These are phyloP conservation scores for Rhynchosporium secalis DNA, from an alignment of 2,329 filamentous ascomycete genomes.

Conservation along the genomic window DNA sequence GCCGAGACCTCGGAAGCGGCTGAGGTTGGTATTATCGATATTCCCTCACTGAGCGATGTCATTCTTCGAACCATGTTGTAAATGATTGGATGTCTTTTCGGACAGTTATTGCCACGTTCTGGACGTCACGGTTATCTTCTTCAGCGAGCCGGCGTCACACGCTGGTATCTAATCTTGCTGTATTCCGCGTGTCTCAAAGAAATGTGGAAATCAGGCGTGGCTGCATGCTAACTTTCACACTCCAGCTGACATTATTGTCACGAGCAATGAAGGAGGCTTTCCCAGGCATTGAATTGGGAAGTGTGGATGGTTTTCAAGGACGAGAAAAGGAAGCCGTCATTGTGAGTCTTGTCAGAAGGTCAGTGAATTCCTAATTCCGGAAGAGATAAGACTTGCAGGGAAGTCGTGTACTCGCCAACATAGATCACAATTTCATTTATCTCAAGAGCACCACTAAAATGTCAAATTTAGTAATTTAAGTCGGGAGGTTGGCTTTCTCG, in stretches of 20 bases:
- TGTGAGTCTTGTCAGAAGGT: constrained; percentile 82
- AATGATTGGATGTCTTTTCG: not conserved
- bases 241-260: constrained; percentile 73
- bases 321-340: constrained; percentile 95
- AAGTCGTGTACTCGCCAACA: too few relatives aligned
- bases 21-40: too few relatives aligned
- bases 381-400: too few relatives aligned
- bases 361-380: too few relatives aligned
- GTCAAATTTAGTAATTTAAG: constrained; percentile 63
- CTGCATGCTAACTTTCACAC: constrained; percentile 28
- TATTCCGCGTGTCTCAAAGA: constrained; percentile 11
- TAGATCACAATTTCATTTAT: too few relatives aligned
- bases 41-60: too few relatives aligned
- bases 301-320: constrained; percentile 95
- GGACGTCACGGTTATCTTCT: not conserved
- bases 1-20: too few relatives aligned
- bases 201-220: constrained; percentile 11
- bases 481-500: constrained; percentile 88
- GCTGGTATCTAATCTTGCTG: constrained; percentile 2
- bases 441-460: not conserved
- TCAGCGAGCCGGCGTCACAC: not conserved
- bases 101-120: not conserved
- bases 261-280: constrained; percentile 75
- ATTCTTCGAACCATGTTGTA: not conserved
- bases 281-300: constrained; percentile 88